Base-by-base conservation (phyloP, 371 early-diverging fungal genomes). In the Sporodiniella umbellata region DNA sequence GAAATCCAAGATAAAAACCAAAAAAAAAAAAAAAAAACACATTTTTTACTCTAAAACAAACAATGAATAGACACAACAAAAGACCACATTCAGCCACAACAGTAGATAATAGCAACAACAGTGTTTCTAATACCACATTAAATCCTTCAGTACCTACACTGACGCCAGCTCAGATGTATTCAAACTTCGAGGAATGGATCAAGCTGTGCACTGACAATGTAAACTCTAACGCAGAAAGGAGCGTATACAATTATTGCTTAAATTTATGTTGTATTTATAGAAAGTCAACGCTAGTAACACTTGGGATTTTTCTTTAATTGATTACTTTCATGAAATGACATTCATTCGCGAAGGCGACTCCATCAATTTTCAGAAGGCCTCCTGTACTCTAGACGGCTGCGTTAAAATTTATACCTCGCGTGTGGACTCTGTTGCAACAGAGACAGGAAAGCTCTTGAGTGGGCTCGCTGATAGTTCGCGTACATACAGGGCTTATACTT, bases 301-400 rank as follows among this genome's bases (percentile, higher is more conserved):
- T 40, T 99, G 99, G 99, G 92, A 93, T 63, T 87, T 98, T 63
- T 95, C 94, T 7, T 80, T 99, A 26, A 99, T 99, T 57, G 98
- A 99, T 67, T 96, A 97, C 64, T 99, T 99, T 66, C 87, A 92
- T 62, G 94, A 99, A 67, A 87, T 99, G 92, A 88, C 87, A 1
- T 79, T 94, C 30, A 76, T 99, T 48, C 83, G 89, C 25, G 98
- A 98, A 44, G 96, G 95, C 5, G 93, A 94, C 69, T 86, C 90
- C 4, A 98, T 99, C 70, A 99, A 99, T 75, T 99, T 99, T 67
- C 96, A 98, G 68, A 97, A 93, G 60, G 99, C 99, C n/a, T 97
- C 98, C 26, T 94, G 93, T 69, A 96, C 99, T 1, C 70, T 99
- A 38, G 99, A 99, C 64, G 99, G 99, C 10, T 99, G 99, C 67